Percentiles rank a stretch among this genome's conserved stretches.
phyloP scores from a whole-genome alignment of 352 stramenopile species.

The Globisporangium polare region DNA sequence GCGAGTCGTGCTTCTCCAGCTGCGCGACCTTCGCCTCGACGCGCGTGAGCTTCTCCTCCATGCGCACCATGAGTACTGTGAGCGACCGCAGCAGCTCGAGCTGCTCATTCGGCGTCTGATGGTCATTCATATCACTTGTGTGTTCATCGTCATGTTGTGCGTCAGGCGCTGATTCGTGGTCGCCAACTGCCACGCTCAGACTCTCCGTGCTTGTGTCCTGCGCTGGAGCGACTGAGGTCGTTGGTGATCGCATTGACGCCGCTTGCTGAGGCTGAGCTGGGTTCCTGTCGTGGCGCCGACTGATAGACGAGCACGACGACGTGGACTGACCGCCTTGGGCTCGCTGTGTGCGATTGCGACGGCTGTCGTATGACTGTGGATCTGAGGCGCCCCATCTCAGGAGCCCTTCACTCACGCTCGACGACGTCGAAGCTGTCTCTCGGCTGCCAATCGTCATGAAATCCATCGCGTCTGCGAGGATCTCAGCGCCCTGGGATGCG shows the following conservation, averaged over 20 bases:
- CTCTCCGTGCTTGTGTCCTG: neutral
- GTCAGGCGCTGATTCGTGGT: too few species aligned
- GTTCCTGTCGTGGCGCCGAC: neutral
- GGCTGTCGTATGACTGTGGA: neutral
- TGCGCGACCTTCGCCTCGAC: neutral
- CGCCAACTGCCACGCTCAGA: too few species aligned
- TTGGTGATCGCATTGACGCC: neutral
- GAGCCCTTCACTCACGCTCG: neutral
- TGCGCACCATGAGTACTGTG: neutral
- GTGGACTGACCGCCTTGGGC: neutral
- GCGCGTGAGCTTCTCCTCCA: conserved; percentile 8
- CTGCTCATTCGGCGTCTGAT: neutral
- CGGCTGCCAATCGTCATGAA: neutral
- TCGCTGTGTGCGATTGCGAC: neutral
- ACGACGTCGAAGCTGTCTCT: neutral
- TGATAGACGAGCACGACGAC: conserved; percentile 8
- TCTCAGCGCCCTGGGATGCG: neutral
- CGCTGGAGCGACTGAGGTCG: neutral
- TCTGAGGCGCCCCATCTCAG: neutral
- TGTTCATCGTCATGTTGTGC: too few species aligned
- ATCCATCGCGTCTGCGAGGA: conserved; percentile 5
- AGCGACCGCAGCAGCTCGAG: conserved; percentile 12
- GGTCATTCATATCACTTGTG: too few species aligned
- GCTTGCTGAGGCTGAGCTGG: neutral
- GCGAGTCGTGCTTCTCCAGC: neutral